These are phyloP conservation scores for Plectosphaerella sp. DNA, from an alignment of 2,329 filamentous ascomycete species.

Conservation along the genomic window DNA sequence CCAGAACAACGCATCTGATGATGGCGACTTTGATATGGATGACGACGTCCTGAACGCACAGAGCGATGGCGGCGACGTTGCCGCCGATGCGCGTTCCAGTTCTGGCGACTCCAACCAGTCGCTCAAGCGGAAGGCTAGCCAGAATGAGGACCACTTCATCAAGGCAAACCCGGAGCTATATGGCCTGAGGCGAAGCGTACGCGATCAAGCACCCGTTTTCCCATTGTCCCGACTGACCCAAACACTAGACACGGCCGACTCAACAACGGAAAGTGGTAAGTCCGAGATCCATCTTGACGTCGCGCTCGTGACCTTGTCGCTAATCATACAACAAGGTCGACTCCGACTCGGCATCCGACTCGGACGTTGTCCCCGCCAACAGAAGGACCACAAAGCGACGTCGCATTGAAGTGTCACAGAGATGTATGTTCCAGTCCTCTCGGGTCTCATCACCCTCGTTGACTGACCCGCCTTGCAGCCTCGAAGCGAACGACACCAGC, in stretches of 20 bases:
- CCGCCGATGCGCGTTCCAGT: slow-evolving; percentile 54
- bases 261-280: slow-evolving; percentile 56
- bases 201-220: slow-evolving; percentile 25
- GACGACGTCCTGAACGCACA: slow-evolving; percentile 39
- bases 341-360: slow-evolving; percentile 68
- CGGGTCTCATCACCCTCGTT: not conserved
- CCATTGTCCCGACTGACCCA: not conserved
- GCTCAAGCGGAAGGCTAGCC: slow-evolving; percentile 66
- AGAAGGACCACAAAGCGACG: slow-evolving; percentile 64
- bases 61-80: slow-evolving; percentile 42
- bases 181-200: slow-evolving; percentile 86
- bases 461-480: slow-evolving; percentile 30
- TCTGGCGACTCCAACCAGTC: slow-evolving; percentile 72
- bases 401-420: slow-evolving; percentile 60
- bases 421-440: slow-evolving; percentile 43
- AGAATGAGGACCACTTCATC: slow-evolving; percentile 78
- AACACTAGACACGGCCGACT: slow-evolving; percentile 47
- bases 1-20: slow-evolving; percentile 53
- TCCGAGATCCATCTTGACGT: slow-evolving; percentile 6
- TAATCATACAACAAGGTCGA: slow-evolving; percentile 33
- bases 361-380: slow-evolving; percentile 57
- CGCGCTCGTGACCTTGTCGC: not conserved
- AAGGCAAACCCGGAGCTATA: slow-evolving; percentile 91
- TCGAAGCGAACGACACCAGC: slow-evolving; percentile 57
- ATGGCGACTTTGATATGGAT: slow-evolving; percentile 74